Percentiles rank a stretch among this genome's conserved stretches.
phyloP scores from a whole-genome alignment of 2,329 filamentous ascomycete species.

The Meredithiella fracta region DNA sequence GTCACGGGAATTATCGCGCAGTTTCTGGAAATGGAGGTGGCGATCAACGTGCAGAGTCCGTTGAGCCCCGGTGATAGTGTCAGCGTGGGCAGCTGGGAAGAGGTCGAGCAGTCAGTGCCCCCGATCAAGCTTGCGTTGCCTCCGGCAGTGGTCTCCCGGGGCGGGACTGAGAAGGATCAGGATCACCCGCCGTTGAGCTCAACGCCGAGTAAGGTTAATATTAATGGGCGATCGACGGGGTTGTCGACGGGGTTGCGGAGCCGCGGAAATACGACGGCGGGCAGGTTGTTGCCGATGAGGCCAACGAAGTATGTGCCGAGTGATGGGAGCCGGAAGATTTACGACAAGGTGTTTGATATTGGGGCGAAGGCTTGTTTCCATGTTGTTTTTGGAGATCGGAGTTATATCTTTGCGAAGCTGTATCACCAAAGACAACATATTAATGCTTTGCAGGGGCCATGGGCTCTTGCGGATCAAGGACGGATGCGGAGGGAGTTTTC shows the following conservation, averaged over 20 bases:
- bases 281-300: slow-evolving; percentile 45
- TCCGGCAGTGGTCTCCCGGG: slow-evolving; percentile 27
- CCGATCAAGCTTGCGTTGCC: slow-evolving; percentile 38
- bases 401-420: slow-evolving; percentile 79
- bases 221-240: background rate
- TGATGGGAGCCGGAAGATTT: slow-evolving; percentile 58
- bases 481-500: slow-evolving; percentile 63
- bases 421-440: slow-evolving; percentile 69
- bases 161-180: slow-evolving; percentile 5
- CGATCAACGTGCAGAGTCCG: slow-evolving; percentile 22
- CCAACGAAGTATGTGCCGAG: slow-evolving; percentile 72
- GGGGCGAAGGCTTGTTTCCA: slow-evolving; percentile 92
- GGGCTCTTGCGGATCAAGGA: slow-evolving; percentile 44
- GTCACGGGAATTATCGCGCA: slow-evolving; percentile 54
- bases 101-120: slow-evolving; percentile 28
- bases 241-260: slow-evolving; percentile 22
- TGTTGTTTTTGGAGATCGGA: slow-evolving; percentile 91
- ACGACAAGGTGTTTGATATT: slow-evolving; percentile 73
- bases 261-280: slow-evolving; percentile 19
- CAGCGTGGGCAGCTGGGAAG: slow-evolving; percentile 42
- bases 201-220: slow-evolving; percentile 13
- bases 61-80: slow-evolving; percentile 31
- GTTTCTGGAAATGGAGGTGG: slow-evolving; percentile 58
- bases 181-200: slow-evolving; percentile 1
- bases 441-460: slow-evolving; percentile 73